Percentiles rank a stretch among this genome's conserved stretches.
phyloP scores from a whole-genome alignment of 768 basidiomycete genomes.

The Hericium coralloides region DNA sequence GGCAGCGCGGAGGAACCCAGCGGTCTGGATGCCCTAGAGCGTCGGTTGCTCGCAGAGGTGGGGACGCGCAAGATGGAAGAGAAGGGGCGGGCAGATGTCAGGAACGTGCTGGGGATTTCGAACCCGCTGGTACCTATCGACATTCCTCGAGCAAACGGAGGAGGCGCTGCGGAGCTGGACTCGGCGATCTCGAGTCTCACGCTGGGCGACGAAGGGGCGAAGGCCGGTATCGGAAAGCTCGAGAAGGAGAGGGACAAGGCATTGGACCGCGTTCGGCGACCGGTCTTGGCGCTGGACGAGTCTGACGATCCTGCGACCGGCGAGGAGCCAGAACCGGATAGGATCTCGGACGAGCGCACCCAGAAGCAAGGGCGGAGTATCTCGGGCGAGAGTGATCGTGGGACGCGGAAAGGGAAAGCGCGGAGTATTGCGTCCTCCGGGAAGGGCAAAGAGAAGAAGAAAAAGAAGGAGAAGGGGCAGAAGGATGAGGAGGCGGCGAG shows the following conservation, averaged over 20 bases:
- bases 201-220: conserved; percentile 26
- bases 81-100: conserved; percentile 25
- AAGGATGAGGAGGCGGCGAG: conserved; percentile 27
- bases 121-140: conserved; percentile 24
- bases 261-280: background rate
- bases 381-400: conserved; percentile 10
- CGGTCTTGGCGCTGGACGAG: background rate
- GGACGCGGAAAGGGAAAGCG: conserved; percentile 11
- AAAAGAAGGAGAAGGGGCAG: conserved; percentile 19
- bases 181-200: conserved; percentile 41
- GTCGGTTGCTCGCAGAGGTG: conserved; percentile 58
- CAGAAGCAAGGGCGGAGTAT: conserved; percentile 9
- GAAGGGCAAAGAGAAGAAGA: conserved; percentile 16
- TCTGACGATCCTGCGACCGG: background rate
- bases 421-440: conserved; percentile 3
- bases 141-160: conserved; percentile 15
- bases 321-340: background rate
- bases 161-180: conserved; percentile 20
- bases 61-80: conserved; percentile 45
- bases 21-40: conserved; percentile 68
- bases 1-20: conserved; percentile 26
- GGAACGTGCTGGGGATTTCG: conserved; percentile 16
- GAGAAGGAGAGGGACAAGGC: background rate
- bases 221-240: conserved; percentile 20
- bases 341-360: conserved; percentile 9